Evolutionary conservation across 2,329 filamentous ascomycete genomes (phyloP), one percentile per base, ranked within the genome.

Genomic region (Aspergillus flavus): DNA sequence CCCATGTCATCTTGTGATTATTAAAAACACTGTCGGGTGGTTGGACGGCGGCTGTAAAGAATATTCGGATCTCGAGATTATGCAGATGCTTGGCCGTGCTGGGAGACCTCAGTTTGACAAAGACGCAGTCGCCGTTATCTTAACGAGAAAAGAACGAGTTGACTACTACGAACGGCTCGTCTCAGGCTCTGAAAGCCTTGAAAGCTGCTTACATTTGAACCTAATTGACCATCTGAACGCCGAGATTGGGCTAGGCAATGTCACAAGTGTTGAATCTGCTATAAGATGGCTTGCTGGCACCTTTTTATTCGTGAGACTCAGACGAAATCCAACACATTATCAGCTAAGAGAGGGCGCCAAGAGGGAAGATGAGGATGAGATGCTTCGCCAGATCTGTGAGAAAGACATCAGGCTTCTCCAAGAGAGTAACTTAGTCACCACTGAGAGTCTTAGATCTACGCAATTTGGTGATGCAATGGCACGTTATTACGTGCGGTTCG

Each of bases 71-170:
- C 81, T 96, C 6, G 92, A 96, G 68, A 85, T 94, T 65, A 94
- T 94, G 89, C 92, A 96, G 71, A 96, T 96, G 92, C 85, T 96
- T 56, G 92, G 92, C 7, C 87, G 92, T 66, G 92, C 92, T 57
- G 92, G 93, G 1, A 84, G 92, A 23, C 92, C 93, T 6, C 93
- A 96, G 71, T 96, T 94, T 66, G 93, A 94, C 69, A 84, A 87
- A 57, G 91, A 81, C 62, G 92, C 91, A 3, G 84, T 88, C 45
- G 93, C 91, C 12, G 88, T 95, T 19, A 94, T 96, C 60, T 87
- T 96, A 80, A 95, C 92, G 0, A 85, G 86, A 28, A 80, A 83
- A n/a, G 80, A 87, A 5, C 90, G 89, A 57, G 85, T 87, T 6
- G 71, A 82, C 2, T 84, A 86, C 57, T 96, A 95, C 71, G 86